Base-by-base conservation (phyloP, 805 yeast species). In the Lachancea sp. region DNA sequence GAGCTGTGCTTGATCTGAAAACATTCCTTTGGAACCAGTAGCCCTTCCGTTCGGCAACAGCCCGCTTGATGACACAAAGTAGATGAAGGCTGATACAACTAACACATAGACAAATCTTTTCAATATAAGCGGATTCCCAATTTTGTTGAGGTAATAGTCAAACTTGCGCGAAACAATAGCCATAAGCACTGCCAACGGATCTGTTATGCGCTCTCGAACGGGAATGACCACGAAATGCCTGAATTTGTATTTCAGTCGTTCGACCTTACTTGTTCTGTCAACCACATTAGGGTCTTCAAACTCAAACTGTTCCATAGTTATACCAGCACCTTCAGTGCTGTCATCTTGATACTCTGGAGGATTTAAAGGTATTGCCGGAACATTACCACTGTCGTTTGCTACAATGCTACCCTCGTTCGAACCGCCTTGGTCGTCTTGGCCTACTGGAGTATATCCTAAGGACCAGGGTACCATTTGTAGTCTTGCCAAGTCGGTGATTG, bases 81-180 rank as follows among this genome's bases (percentile, higher is more conserved):
- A 79, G 4, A 85, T 64, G 4, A 80, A 51, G 0, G 64, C 43
- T n/a, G 86, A 75, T 49, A 86, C 74, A 35, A 80, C 55, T 2
- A 79, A 52, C 8, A 90, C 83, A 52, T 86, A 86, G 2, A 84
- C 60, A 29, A 89, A 67, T 30, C 97, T 68, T 50, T 83, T 82
- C 20, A 89, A 77, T 20, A 90, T 82, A 35, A 87, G 62, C 3
- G 96, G 96, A 55, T 89, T 87, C 4, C 96, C 96, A n/a, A 84
- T 50, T 45, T 74, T 74, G 15, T 78, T 68, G 9, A 90, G 61
- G 20, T 69, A 60, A 22, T 65, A 61, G 50, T 89, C 96, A 39
- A 77, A 64, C 38, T 71, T 69, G 29, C 65, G 61, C 40, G 61
- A 54, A 8, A 63, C 2, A 12, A 50, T 45, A 5, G 54, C 45